These are phyloP conservation scores for Colletotrichum theobromicola DNA, from an alignment of 2,329 filamentous ascomycete species.

Conservation along the genomic window DNA sequence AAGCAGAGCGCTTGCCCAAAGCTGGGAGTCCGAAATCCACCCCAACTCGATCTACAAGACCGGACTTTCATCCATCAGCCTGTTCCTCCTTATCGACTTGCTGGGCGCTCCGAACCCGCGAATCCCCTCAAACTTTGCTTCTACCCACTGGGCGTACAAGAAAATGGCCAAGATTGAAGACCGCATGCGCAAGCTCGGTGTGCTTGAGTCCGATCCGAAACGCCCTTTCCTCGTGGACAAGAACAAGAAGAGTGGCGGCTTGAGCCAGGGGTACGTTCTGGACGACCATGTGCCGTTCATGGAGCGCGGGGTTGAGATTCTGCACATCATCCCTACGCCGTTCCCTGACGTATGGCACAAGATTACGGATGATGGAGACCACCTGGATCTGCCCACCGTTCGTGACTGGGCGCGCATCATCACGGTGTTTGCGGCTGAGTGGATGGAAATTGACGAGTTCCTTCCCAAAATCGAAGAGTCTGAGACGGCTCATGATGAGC, in stretches of 20 bases:
- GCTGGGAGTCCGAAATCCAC: slow-evolving; percentile 77
- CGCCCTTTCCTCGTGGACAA: slow-evolving; percentile 69
- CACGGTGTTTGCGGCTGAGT: slow-evolving; percentile 86
- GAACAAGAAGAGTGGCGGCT: slow-evolving; percentile 51
- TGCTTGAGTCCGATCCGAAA: slow-evolving; percentile 66
- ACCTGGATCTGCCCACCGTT: slow-evolving; percentile 80
- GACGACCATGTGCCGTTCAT: slow-evolving; percentile 97
- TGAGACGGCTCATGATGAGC: slow-evolving; percentile 27
- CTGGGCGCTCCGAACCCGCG: slow-evolving; percentile 72
- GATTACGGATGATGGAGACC: slow-evolving; percentile 80
- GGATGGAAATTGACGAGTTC: slow-evolving; percentile 75
- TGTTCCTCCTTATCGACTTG: slow-evolving; percentile 92
- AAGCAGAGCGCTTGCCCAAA: slow-evolving; percentile 71
- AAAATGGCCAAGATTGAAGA: slow-evolving; percentile 76
- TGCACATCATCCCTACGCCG: slow-evolving; percentile 86
- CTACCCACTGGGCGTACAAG: slow-evolving; percentile 92
- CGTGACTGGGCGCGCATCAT: slow-evolving; percentile 89
- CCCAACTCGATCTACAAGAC: slow-evolving; percentile 78
- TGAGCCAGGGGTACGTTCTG: slow-evolving; percentile 61
- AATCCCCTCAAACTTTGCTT: slow-evolving; percentile 86
- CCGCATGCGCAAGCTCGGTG: slow-evolving; percentile 70
- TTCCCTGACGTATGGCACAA: slow-evolving; percentile 91
- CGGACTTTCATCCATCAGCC: slow-evolving; percentile 77
- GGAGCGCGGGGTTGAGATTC: slow-evolving; percentile 80
- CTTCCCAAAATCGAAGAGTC: slow-evolving; percentile 33